Evolutionary conservation across 768 basidiomycete genomes (phyloP), one percentile per base, ranked within the genome.

Genomic region (Pleurotus cornucopiae): DNA sequence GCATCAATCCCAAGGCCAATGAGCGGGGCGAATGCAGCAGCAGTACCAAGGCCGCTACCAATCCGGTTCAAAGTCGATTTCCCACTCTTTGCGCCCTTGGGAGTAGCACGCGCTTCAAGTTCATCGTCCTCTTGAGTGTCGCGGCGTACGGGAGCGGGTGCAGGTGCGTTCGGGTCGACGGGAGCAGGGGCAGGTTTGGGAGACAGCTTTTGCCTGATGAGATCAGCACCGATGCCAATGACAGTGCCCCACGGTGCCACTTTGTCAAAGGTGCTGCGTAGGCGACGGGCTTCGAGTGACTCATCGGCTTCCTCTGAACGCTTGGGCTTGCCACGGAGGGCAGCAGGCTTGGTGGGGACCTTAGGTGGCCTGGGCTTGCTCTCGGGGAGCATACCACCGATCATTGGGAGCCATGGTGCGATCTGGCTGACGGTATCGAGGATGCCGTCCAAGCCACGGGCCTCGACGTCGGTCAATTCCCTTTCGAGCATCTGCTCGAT

Each of bases 371-470:
- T 20, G 23, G 46, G 23, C 46, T 21, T 53, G 7, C 20, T 44
- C 16, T 40, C 38, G 7, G 51, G 51, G n/a, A 53, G 34, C 51
- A 53, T 53, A 40, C 51, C 51, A 21, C 38, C 37, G 23, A 53
- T 53, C 51, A 53, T 53, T 7, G 51, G 51, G n/a, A 53, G 39
- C 38, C 39, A 53, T 4, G 51, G 51, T 12, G 51, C 51, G 20
- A 53, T 39, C 21, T 53, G 51, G 39, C 51, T 53, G 51, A 53
- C 51, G 13, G 51, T 53, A 39, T 53, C 51, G n/a, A 53, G 51
- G 14, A 53, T 18, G 11, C 38, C 37, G 23, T 14, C 23, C 16
- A 53, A 20, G 25, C 21, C 39, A 14, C 39, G 51, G 9, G 51
- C 51, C 39, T 53, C 51, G 21, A 41, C 51, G 23, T 53, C 51